Conservation (phyloP, 768 basidiomycete genomes). For the Fomitopsis serialis region DNA sequence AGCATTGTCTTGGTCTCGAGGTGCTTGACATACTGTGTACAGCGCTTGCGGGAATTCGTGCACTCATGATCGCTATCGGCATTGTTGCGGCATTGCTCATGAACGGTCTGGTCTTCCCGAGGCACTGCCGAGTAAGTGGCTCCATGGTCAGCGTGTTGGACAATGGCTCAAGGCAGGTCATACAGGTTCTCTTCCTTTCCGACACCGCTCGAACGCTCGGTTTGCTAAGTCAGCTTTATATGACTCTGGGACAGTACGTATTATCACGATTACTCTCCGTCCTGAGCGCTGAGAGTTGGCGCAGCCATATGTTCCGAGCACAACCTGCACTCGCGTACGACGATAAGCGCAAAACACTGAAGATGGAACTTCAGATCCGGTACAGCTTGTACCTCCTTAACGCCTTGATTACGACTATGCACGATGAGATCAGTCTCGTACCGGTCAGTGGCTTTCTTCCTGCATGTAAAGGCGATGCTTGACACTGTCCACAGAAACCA, state of each 20-base stretch:
- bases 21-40: neutral
- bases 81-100: conserved; percentile 39
- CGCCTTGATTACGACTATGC: conserved; percentile 35
- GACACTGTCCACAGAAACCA: conserved; percentile 33
- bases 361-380: conserved; percentile 38
- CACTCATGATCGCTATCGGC: conserved; percentile 37
- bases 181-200: conserved; percentile 37
- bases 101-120: conserved; percentile 42
- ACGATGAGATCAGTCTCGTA: conserved; percentile 41
- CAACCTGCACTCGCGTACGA: conserved; percentile 16
- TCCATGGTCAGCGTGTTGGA: neutral
- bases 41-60: conserved; percentile 38
- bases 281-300: conserved; percentile 2
- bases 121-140: conserved; percentile 36
- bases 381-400: conserved; percentile 34
- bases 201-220: conserved; percentile 33
- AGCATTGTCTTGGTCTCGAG: neutral
- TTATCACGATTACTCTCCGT: neutral
- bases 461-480: neutral
- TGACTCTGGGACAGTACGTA: conserved; percentile 35
- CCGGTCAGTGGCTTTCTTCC: conserved; percentile 28
- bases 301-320: conserved; percentile 32
- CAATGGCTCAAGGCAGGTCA: neutral
- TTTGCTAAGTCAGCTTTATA: conserved; percentile 37
- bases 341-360: conserved; percentile 31